Evolutionary conservation across 2,329 filamentous ascomycete species (phyloP).

Genomic region (Aureobasidium pullulans): DNA sequence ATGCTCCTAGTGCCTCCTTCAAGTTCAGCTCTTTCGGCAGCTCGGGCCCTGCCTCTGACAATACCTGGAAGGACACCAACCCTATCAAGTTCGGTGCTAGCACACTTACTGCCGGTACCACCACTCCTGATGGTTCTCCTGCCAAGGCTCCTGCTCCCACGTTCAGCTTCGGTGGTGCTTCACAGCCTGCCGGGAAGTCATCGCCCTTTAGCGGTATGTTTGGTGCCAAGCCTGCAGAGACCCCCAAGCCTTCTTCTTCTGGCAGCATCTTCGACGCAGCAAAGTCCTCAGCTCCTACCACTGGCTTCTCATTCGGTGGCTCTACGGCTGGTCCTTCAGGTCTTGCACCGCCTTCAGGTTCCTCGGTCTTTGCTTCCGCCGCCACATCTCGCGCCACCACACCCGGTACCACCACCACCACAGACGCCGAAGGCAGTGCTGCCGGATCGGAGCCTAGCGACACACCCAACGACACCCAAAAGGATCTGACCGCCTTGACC

Average conservation of each 20-base stretch:
- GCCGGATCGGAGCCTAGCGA: slow-evolving; percentile 22
- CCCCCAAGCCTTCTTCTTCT: slow-evolving; percentile 17
- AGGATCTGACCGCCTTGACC: slow-evolving; percentile 59
- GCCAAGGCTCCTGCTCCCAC: slow-evolving; percentile 17
- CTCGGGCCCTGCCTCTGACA: slow-evolving; percentile 26
- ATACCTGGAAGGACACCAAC: slow-evolving; percentile 42
- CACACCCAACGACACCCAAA: slow-evolving; percentile 18
- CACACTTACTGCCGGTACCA: slow-evolving; percentile 19
- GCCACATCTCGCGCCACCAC: slow-evolving; percentile 39
- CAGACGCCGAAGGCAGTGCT: slow-evolving; percentile 26
- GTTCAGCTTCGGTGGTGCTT: slow-evolving; percentile 14
- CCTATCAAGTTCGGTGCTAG: slow-evolving; percentile 41
- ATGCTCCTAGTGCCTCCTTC: slow-evolving; percentile 6
- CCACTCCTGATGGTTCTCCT: slow-evolving; percentile 20
- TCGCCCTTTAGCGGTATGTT: neutral
- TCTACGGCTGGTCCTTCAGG: slow-evolving; percentile 20
- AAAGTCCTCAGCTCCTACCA: slow-evolving; percentile 18
- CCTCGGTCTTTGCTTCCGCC: slow-evolving; percentile 29
- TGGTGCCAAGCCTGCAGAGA: slow-evolving; percentile 15
- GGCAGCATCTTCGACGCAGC: slow-evolving; percentile 17
- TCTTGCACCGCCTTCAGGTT: slow-evolving; percentile 23
- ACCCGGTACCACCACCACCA: slow-evolving; percentile 35
- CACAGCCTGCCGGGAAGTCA: neutral
- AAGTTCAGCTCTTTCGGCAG: slow-evolving; percentile 15
- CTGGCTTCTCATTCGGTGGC: slow-evolving; percentile 35